Base-by-base conservation (phyloP, 208 protist genomes). In the Leishmania aethiopica region DNA sequence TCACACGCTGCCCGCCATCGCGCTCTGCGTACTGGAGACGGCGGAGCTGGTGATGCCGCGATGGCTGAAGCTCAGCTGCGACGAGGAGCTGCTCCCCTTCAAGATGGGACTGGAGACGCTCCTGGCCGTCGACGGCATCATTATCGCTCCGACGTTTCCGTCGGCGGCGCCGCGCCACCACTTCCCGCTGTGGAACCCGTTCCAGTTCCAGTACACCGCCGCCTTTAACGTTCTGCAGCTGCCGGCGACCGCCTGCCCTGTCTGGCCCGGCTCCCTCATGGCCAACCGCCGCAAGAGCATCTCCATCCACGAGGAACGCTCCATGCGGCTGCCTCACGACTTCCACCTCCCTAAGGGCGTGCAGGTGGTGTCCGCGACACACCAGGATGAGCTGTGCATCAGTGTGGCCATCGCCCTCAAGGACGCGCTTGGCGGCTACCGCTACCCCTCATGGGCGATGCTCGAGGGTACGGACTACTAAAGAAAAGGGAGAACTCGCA, bases 151-250 rank as follows among this genome's bases (percentile, higher is more conserved):
- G 15, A 91, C 94, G 28, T 97, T 96, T 83, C 94, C 94, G 32
- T 69, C 77, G n/a, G 72, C 89, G 8, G 92, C 93, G 11, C 92
- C 89, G 80, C 87, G 88, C 7, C 94, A 97, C 79, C 94, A 97
- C 85, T 81, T 78, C 51, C 89, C 90, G 28, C 77, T 93, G 17
- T 89, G 92, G 84, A 89, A 89, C 66, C 89, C 92, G 5, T 93
- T 97, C 47, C 88, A 95, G 82, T 97, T 95, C 70, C 92, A 95
- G 81, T 97, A 97, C 91, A 95, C 92, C 40, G 94, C 94, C 3
- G 91, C 88, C 67, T 97, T 97, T 83, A 97, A 97, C 75, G 92
- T 95, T 60, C 84, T 96, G 79, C 94, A 93, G 84, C 87, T 96
- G 79, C 94, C 94, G 4, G 90, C 89, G 49, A 95, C 90, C 49